A percentile compares a stretch with the other conserved stretches of the same genome.
Conservation (phyloP, 192 early-diverging fungal species). For the Dimargaris cristalligena region DNA sequence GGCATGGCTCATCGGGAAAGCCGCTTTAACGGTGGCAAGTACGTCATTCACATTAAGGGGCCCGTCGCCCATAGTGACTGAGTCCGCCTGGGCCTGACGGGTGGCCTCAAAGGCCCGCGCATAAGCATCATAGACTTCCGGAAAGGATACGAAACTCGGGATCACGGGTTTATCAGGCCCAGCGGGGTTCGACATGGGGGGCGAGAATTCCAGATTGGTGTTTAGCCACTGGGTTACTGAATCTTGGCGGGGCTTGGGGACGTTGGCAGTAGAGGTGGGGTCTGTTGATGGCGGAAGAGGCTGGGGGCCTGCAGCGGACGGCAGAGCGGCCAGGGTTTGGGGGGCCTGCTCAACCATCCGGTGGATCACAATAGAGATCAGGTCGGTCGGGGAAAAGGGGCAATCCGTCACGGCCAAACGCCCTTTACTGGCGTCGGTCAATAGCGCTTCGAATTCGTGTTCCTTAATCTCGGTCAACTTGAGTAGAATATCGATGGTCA, state of each 20-base stretch:
- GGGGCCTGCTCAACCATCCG: background rate
- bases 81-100: background rate
- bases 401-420: background rate
- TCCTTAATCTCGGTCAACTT: background rate
- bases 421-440: background rate
- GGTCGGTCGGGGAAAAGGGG: background rate
- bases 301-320: background rate
- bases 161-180: conserved; percentile 3
- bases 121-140: conserved; percentile 1
- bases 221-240: background rate
- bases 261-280: background rate
- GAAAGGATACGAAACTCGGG: background rate
- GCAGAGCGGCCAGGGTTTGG: background rate
- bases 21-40: background rate
- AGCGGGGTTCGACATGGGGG: conserved; percentile 2
- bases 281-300: background rate
- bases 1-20: background rate
- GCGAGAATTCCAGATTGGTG: conserved; percentile 5
- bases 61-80: background rate
- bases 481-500: conserved; percentile 1
- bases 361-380: background rate
- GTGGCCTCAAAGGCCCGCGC: background rate
- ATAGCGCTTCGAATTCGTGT: background rate
- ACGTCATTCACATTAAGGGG: background rate
- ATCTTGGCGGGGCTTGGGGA: background rate